Evolutionary conservation across 1,139 yeast genomes (phyloP).

Genomic region (Lodderomyces oxycetoniae): DNA sequence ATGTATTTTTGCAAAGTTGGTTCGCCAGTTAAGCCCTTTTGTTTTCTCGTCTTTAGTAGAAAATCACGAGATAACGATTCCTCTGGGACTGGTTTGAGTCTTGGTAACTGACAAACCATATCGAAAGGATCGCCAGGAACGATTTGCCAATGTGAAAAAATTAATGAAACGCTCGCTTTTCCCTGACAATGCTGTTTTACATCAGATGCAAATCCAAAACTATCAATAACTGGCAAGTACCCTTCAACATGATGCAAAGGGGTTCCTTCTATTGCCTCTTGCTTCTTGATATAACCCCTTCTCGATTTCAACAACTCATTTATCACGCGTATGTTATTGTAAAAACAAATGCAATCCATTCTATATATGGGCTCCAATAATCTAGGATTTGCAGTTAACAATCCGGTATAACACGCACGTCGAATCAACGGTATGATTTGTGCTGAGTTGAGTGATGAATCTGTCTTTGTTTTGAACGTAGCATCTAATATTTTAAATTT

Average conservation of each 20-base stretch:
- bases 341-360: conserved; percentile 55
- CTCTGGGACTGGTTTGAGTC: conserved; percentile 69
- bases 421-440: conserved; percentile 81
- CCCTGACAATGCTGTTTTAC: conserved; percentile 74
- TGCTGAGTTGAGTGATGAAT: conserved; percentile 46
- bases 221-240: conserved; percentile 79
- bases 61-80: conserved; percentile 81
- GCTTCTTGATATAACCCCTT: conserved; percentile 47
- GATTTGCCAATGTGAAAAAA: conserved; percentile 68
- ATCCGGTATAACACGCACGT: conserved; percentile 79
- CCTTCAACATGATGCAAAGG: conserved; percentile 62
- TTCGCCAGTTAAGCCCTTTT: conserved; percentile 81
- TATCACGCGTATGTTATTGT: conserved; percentile 39
- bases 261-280: conserved; percentile 68
- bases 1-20: conserved; percentile 70
- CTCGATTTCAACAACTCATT: conserved; percentile 54
- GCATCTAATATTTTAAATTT: conserved; percentile 51
- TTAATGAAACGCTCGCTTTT: conserved; percentile 65
- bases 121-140: conserved; percentile 95
- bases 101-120: conserved; percentile 54
- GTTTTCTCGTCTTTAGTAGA: conserved; percentile 77
- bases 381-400: conserved; percentile 73
- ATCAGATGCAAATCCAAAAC: conserved; percentile 86
- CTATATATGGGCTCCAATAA: conserved; percentile 79
- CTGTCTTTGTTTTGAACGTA: conserved; percentile 34